These are phyloP conservation scores for Ailanthus altissimus DNA, from an alignment of 345 rosid species.

Conservation along the genomic window DNA sequence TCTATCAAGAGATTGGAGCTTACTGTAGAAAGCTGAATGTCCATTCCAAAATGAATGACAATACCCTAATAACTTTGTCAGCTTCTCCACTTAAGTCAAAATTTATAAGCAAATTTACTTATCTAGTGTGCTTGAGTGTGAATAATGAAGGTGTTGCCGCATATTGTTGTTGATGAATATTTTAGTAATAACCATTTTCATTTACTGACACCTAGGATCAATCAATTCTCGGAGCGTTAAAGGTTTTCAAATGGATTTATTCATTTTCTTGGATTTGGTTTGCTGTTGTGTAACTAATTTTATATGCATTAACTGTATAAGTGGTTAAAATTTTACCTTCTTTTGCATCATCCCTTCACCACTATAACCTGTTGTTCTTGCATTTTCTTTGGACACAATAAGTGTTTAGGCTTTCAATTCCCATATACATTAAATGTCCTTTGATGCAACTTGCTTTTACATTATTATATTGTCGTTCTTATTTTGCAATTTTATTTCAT, in stretches of 20 bases:
- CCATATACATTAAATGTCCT: neutral
- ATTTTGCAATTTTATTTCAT: neutral
- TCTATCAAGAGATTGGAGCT: neutral
- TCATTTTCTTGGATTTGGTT: neutral
- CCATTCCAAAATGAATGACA: neutral
- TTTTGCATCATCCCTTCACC: neutral
- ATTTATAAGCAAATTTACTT: neutral
- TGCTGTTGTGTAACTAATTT: neutral
- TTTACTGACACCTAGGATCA: neutral
- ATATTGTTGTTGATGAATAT: neutral
- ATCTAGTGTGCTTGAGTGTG: neutral
- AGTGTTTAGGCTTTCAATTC: neutral
- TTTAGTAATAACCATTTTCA: neutral
- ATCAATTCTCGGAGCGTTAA: neutral
- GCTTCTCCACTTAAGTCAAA: neutral
- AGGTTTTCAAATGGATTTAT: neutral
- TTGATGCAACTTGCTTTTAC: neutral
- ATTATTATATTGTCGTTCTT: neutral
- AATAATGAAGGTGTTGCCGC: neutral
- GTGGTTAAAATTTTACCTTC: neutral
- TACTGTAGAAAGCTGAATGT: neutral
- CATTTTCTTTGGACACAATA: neutral
- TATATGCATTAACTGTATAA: neutral
- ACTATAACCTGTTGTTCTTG: neutral
- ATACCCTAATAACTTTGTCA: neutral